Base-by-base conservation (phyloP, 768 basidiomycete genomes). In the Mycena alexandri region DNA sequence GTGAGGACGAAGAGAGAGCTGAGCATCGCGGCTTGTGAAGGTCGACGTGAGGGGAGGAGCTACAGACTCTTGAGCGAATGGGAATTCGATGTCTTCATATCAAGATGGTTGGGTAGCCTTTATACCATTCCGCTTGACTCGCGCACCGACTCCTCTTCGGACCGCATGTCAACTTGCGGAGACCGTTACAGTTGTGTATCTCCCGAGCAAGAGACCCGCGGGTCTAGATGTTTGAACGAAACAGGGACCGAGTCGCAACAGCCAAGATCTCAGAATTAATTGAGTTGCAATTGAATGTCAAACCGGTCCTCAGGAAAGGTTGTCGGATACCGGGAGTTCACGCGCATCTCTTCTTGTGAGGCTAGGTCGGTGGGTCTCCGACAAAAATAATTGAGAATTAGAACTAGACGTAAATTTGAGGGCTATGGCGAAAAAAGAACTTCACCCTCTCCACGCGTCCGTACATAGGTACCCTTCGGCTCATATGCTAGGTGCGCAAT, bases 1-100 rank as follows among this genome's bases (percentile, higher is more conserved):
- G 56, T 65, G 57, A 65, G 51, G 57, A 59, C 41, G 48, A 42
- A 22, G 56, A 59, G 22, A 17, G 50, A 52, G 64, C 38, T 38
- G 38, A 65, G 46, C 64, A 65, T 65, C 14, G 14, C 10, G 38
- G 38, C 38, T 38, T 56, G 33, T 19, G 14, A 24, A 33, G 13
- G 16, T 12, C 22, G 24, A 21, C 24, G 36, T 29, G 16, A 38
- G 38, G 24, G 33, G 10, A 25, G 38, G 21, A 16, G 29, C 12
- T 11, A 29, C 29, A 29, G 29, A 29, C 29, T 29, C 17, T 6
- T 38, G 21, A 33, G 16, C 5, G 53, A 48, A 46, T 33, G 7
- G 44, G 22, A 19, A n/a, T 44, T 56, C 53, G 46, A 63, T 63
- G 62, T 14, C 44, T 34, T 43, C n/a, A 57, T 1, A 38, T 51